Evolutionary conservation across 164 flowering plant genomes (phyloP).

Genomic region (Euptelea pleiosperma): DNA sequence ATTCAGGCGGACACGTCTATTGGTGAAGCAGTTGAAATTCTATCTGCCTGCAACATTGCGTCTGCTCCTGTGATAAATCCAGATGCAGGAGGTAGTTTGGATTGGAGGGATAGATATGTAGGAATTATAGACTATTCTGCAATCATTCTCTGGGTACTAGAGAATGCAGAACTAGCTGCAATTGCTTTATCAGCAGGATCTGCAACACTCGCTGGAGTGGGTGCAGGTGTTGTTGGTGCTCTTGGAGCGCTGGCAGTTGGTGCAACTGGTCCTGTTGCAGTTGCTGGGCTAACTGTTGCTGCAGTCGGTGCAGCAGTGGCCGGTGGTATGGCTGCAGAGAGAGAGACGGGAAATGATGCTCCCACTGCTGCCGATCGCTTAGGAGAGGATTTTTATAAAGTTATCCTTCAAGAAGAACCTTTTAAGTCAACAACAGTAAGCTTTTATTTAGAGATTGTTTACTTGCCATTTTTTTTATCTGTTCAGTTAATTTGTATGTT

Average conservation of each 20-base stretch:
- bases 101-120: constrained; percentile 76
- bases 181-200: constrained; percentile 64
- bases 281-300: constrained; percentile 78
- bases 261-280: constrained; percentile 77
- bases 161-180: constrained; percentile 87
- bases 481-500: background rate
- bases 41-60: constrained; percentile 70
- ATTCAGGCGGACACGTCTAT: constrained; percentile 68
- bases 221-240: constrained; percentile 83
- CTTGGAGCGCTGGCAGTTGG: constrained; percentile 85
- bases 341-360: constrained; percentile 68
- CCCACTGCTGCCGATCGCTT: constrained; percentile 67
- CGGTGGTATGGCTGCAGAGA: constrained; percentile 76
- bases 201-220: constrained; percentile 85
- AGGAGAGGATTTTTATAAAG: constrained; percentile 85
- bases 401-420: constrained; percentile 84
- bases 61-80: constrained; percentile 81
- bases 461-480: background rate
- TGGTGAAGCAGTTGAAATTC: constrained; percentile 63
- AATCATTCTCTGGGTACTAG: constrained; percentile 80
- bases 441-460: background rate
- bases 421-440: constrained; percentile 89
- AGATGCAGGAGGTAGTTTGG: constrained; percentile 36
- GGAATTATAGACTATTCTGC: constrained; percentile 86
- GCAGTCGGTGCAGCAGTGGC: constrained; percentile 89